Base-by-base conservation (phyloP, 2,329 filamentous ascomycete species). In the Botrytis tulipae region DNA sequence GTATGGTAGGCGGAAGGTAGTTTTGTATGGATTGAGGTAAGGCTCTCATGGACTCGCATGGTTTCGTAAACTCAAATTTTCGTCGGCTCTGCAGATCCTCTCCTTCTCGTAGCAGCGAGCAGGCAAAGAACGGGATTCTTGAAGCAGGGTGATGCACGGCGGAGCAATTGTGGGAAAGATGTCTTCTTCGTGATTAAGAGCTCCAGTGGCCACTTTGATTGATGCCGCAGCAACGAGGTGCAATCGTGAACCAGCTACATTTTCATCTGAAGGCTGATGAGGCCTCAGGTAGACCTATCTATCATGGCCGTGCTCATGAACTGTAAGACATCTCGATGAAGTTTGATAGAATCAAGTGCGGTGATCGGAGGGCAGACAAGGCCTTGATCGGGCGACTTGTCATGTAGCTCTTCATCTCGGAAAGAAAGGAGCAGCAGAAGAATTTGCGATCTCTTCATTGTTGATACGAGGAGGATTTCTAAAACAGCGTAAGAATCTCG, bases 151-250 rank as follows among this genome's bases (percentile, higher is more conserved):
- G 12, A 61, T 1, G 10, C 10, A 10, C 5, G 20, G 10, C 20
- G 20, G 10, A 25, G 5, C 5, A 40, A 61, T n/a, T 14, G 35
- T 25, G 32, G 1, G 35, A 16, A 37, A 61, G 1, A 8, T 16
- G 0, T 61, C 18, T 9, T 22, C 32, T 22, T 35, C 8, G 22
- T 22, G 29, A 20, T 35, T 16, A 16, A 12, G 7, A 54, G 10
- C 8, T 4, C 3, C 16, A 4, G 1, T 32, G 29, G 18, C n/a
- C 7, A 8, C 4, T 32, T 0, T 18, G 4, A 20, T 20, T 32
- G 18, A 59, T 12, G 18, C 29, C 8, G 2, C 4, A 35, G 57
- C 32, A 22, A 22, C 2, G 18, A 22, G 6, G 4, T 4, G 25
- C 60, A 25, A 62, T 25, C 1, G 0, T 40, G 12, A 12, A 9